Conservation (phyloP, 2,329 filamentous ascomycete species). For the Colletotrichum costaricense region DNA sequence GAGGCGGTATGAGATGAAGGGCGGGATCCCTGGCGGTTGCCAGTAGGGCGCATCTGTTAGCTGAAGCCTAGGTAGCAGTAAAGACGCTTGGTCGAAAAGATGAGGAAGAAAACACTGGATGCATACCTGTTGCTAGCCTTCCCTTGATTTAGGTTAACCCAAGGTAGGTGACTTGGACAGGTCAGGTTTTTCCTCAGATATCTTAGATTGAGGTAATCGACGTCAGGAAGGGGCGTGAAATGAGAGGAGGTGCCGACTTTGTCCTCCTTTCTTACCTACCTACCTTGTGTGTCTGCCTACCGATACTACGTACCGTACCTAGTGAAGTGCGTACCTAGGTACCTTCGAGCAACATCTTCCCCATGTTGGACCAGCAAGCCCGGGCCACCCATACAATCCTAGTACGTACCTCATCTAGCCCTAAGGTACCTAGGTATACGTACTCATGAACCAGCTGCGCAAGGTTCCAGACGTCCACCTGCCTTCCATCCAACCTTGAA, state of each 20-base stretch:
- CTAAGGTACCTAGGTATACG: background rate
- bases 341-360: no score
- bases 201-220: no score
- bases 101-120: background rate
- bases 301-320: no score
- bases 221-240: background rate
- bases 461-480: background rate
- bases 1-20: background rate
- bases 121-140: background rate
- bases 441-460: conserved; percentile 4
- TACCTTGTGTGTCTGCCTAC: no score
- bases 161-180: background rate
- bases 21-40: background rate
- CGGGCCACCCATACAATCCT: background rate
- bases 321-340: no score
- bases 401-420: background rate
- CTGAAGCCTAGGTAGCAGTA: background rate
- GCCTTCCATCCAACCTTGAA: background rate
- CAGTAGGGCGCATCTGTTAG: background rate
- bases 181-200: no score
- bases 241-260: background rate
- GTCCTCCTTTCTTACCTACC: background rate
- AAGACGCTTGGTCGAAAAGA: background rate
- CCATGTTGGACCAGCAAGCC: background rate
- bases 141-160: background rate